Evolutionary conservation across 345 rosid genomes (phyloP).

Genomic region (Cardamine resedifolia): DNA sequence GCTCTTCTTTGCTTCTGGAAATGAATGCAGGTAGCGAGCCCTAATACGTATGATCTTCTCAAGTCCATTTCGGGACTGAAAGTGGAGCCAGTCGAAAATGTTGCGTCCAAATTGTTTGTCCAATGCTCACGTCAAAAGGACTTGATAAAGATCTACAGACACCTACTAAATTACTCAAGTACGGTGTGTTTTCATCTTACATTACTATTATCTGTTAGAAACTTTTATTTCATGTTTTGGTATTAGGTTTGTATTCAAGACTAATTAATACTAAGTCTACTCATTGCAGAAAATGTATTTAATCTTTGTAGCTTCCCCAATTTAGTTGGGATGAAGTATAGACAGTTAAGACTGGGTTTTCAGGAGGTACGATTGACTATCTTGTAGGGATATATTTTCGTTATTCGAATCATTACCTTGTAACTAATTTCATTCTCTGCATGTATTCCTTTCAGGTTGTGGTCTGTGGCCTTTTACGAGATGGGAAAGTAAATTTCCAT

Average conservation of each 20-base stretch:
- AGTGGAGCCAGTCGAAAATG: slow-evolving; percentile 89
- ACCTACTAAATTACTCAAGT: slow-evolving; percentile 94
- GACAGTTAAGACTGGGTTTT: slow-evolving; percentile 69
- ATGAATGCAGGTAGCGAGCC: slow-evolving; percentile 67
- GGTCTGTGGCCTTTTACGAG: slow-evolving; percentile 83
- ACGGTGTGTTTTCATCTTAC: slow-evolving; percentile 32
- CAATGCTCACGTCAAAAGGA: slow-evolving; percentile 96
- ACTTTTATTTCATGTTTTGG: background rate
- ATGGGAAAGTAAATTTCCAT: slow-evolving; percentile 75
- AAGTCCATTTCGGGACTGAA: slow-evolving; percentile 84
- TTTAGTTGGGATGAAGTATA: slow-evolving; percentile 62
- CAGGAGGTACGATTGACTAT: slow-evolving; percentile 55
- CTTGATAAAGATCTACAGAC: slow-evolving; percentile 88
- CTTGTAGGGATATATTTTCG: slow-evolving; percentile 10
- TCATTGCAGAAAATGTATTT: slow-evolving; percentile 87
- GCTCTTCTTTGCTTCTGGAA: slow-evolving; percentile 16
- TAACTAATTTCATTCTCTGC: slow-evolving; percentile 4
- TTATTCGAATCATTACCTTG: background rate
- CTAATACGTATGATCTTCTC: slow-evolving; percentile 79
- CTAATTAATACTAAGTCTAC: slow-evolving; percentile 36
- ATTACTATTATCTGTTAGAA: slow-evolving; percentile 8
- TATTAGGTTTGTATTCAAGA: slow-evolving; percentile 7
- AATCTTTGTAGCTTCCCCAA: slow-evolving; percentile 81
- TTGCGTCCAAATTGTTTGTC: slow-evolving; percentile 88
- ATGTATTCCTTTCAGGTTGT: slow-evolving; percentile 61